Base-by-base conservation (phyloP, 768 basidiomycete species). In the Leccinellum albellum region DNA sequence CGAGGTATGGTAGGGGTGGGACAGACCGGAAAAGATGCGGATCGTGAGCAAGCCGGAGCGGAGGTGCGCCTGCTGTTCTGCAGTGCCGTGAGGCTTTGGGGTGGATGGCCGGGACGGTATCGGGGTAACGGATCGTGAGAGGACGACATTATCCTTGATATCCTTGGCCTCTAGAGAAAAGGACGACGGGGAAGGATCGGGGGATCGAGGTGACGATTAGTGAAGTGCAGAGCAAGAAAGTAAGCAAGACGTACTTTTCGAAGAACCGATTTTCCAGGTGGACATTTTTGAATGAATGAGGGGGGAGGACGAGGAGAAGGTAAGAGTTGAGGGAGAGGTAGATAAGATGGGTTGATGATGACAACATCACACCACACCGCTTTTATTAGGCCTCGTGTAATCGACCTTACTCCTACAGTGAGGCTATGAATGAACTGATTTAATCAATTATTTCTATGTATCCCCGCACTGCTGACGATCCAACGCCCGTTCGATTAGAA, bases 41-140 rank as follows among this genome's bases (percentile, higher is more conserved):
- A 99, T 94, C 61, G 92, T 95, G 65, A 98, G 86, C 82, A 95
- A 87, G 50, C 96, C 96, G 46, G 84, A 88, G 73, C 91, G 82
- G 64, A 90, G 88, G 70, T 88, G 84, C 9, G 69, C 67, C 12
- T 70, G 73, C 7, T 64, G 71, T 64, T 85, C 83, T 52, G 77
- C 62, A 31, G 77, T 77, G 69, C 76, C 69, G 55, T 75, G 75
- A 3, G 83, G 78, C 66, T 82, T 87, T 21, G 91, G 90, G 0
- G 90, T 91, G 5, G 83, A 82, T n/a, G 90, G 87, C 24, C 90
- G 81, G 13, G 90, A 92, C 23, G 87, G 87, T 61, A 91, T 84
- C 53, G 90, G 90, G 26, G 90, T 92, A 51, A 82, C 84, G 53
- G 90, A 91, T 76, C 88, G 80, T 31, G 89, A 91, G 68, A 82